These are phyloP conservation scores for Ceratobasidium sp. DNA, from an alignment of 1,284 basidiomycete genomes.

Conservation along the genomic window DNA sequence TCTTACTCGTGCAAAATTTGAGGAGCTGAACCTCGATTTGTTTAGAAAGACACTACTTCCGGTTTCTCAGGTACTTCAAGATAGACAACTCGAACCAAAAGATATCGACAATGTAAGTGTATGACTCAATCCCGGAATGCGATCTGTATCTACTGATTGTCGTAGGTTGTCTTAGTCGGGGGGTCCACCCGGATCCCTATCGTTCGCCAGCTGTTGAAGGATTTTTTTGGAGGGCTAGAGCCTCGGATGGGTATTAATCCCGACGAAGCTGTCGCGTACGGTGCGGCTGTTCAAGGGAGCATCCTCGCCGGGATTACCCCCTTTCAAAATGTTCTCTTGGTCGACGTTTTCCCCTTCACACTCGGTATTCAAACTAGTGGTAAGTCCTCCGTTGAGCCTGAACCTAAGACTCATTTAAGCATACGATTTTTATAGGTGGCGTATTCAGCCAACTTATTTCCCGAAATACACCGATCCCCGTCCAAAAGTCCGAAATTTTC, in stretches of 20 bases:
- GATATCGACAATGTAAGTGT: slow-evolving; percentile 66
- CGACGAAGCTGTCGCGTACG: slow-evolving; percentile 99
- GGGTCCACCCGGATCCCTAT: slow-evolving; percentile 99
- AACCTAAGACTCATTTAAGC: too few relatives aligned
- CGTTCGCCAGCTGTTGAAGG: slow-evolving; percentile 97
- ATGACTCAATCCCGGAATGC: too few relatives aligned
- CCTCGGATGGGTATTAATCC: slow-evolving; percentile 99
- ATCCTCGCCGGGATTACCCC: too few relatives aligned
- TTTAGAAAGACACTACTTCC: slow-evolving; percentile 99
- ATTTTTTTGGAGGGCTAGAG: slow-evolving; percentile 97
- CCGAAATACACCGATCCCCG: slow-evolving; percentile 97
- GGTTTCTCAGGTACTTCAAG: slow-evolving; percentile 99
- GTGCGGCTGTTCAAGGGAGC: slow-evolving; percentile 99
- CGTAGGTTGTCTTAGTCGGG: slow-evolving; percentile 95
- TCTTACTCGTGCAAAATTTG: slow-evolving; percentile 99
- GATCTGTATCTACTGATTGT: too few relatives aligned
- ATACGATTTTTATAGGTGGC: slow-evolving; percentile 60
- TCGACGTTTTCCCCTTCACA: slow-evolving; percentile 95
- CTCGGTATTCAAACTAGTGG: slow-evolving; percentile 79
- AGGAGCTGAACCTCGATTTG: slow-evolving; percentile 95
- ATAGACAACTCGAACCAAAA: slow-evolving; percentile 96
- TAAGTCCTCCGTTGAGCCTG: too few relatives aligned
- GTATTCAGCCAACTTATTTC: slow-evolving; percentile 84
- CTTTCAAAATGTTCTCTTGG: too few relatives aligned
- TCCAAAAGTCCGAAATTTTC: slow-evolving; percentile 96